These are phyloP conservation scores for Casaregolazyma suthepensis DNA, from an alignment of 1,139 yeast species.

Conservation along the genomic window DNA sequence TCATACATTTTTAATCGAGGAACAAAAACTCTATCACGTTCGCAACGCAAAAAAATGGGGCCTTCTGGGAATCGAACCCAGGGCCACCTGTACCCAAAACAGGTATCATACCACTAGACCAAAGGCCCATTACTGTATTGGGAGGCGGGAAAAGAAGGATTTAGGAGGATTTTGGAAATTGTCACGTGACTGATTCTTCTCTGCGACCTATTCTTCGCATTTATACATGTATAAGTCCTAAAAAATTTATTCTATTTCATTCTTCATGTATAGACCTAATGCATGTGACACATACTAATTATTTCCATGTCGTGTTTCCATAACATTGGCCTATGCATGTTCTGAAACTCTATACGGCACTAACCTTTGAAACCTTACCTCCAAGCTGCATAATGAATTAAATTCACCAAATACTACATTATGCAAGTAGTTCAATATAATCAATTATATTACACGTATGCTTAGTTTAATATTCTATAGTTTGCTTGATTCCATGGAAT, in stretches of 20 bases:
- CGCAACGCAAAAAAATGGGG: conserved; percentile 28
- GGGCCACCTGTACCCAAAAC: conserved; percentile 41
- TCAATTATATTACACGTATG: conserved; percentile 17
- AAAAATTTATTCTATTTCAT: too few relatives aligned
- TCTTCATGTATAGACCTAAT: too few relatives aligned
- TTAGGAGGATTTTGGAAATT: neutral
- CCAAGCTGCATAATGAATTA: neutral
- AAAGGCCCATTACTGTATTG: conserved; percentile 26
- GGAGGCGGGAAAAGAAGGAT: neutral
- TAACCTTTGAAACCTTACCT: neutral
- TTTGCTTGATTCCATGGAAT: conserved; percentile 30
- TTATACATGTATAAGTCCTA: too few relatives aligned
- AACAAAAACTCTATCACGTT: neutral
- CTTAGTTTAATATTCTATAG: conserved; percentile 23
- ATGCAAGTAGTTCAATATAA: neutral
- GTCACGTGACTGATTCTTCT: neutral
- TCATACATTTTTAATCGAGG: neutral
- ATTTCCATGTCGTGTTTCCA: neutral
- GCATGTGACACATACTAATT: too few relatives aligned
- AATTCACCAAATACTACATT: neutral
- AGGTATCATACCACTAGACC: conserved; percentile 36
- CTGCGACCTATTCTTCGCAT: too few relatives aligned
- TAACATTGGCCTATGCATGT: neutral
- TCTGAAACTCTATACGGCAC: neutral
- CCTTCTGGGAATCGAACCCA: conserved; percentile 42